Percentiles rank a stretch among this genome's conserved stretches.
phyloP scores from a whole-genome alignment of 1,284 basidiomycete species.

The Moniliella sp. region DNA sequence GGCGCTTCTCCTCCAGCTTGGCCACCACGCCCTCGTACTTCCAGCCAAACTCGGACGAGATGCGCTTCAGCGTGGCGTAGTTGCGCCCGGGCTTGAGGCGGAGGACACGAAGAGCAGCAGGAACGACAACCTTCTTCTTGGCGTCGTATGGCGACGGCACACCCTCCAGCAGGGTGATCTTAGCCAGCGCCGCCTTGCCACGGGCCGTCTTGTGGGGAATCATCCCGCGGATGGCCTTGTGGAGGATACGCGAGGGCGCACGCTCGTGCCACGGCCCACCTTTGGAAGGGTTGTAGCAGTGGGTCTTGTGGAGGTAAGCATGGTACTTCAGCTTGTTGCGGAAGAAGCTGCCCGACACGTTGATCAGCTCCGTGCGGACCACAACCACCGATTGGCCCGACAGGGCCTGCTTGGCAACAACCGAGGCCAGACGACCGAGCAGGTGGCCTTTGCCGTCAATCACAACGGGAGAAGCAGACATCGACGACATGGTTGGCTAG shows the following conservation, averaged over 20 bases:
- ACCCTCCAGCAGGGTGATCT: slow-evolving; percentile 94
- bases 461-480: slow-evolving; percentile 66
- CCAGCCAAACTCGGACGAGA: slow-evolving; percentile 95
- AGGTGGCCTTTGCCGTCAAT: slow-evolving; percentile 99
- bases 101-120: slow-evolving; percentile 83
- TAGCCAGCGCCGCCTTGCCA: slow-evolving; percentile 83
- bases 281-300: slow-evolving; percentile 98
- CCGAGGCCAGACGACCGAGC: slow-evolving; percentile 93
- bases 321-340: slow-evolving; percentile 99
- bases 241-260: slow-evolving; percentile 93
- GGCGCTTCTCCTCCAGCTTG: slow-evolving; percentile 99
- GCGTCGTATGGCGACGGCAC: slow-evolving; percentile 93
- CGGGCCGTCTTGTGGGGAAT: slow-evolving; percentile 72
- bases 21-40: slow-evolving; percentile 98
- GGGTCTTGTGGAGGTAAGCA: slow-evolving; percentile 97
- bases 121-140: slow-evolving; percentile 99
- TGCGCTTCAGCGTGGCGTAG: slow-evolving; percentile 96
- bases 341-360: slow-evolving; percentile 99
- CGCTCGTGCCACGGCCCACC: slow-evolving; percentile 97
- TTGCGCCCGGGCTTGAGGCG: slow-evolving; percentile 98
- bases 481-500: too few species aligned
- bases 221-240: slow-evolving; percentile 96
- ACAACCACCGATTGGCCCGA: slow-evolving; percentile 91
- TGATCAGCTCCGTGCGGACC: slow-evolving; percentile 97
- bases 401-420: slow-evolving; percentile 77